These are phyloP conservation scores for Zymoseptoria brevis DNA, from an alignment of 2,329 filamentous ascomycete genomes.

Conservation along the genomic window DNA sequence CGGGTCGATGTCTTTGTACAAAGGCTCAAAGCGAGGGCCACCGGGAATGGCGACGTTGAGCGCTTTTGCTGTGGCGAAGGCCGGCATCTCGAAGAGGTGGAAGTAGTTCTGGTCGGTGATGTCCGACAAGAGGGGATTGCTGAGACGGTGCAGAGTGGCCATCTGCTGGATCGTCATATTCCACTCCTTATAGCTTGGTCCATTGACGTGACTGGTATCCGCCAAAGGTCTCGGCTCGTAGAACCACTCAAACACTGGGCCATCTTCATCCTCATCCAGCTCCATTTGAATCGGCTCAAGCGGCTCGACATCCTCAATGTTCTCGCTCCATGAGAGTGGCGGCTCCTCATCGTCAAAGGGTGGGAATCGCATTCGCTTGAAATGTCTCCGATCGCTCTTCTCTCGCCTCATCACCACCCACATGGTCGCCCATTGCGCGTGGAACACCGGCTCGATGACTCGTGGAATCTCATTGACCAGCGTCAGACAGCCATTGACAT, in stretches of 20 bases:
- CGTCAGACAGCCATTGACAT: conserved; percentile 94
- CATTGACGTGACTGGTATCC: conserved; percentile 90
- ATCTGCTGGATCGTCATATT: conserved; percentile 90
- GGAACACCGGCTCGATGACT: conserved; percentile 95
- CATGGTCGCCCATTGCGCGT: conserved; percentile 99
- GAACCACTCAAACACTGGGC: conserved; percentile 89
- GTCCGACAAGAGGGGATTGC: conserved; percentile 82
- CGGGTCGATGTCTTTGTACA: conserved; percentile 97
- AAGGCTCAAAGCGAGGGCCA: conserved; percentile 87
- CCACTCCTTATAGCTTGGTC: conserved; percentile 94
- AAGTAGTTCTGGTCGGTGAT: conserved; percentile 95
- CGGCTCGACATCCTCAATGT: conserved; percentile 96
- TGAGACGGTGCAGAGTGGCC: conserved; percentile 88
- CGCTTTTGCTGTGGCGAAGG: conserved; percentile 91
- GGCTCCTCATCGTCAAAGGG: conserved; percentile 98
- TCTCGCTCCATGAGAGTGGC: conserved; percentile 94
- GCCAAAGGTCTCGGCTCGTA: conserved; percentile 88
- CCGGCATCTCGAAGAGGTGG: conserved; percentile 91
- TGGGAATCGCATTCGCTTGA: conserved; percentile 98
- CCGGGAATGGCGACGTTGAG: conserved; percentile 97
- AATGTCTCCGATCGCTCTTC: conserved; percentile 89
- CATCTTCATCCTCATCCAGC: conserved; percentile 87
- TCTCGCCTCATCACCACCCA: conserved; percentile 98
- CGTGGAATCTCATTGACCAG: conserved; percentile 93
- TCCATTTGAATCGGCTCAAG: conserved; percentile 98